Percentiles rank a stretch among this genome's conserved stretches.
Evolutionary conservation across 2,329 filamentous ascomycete species (phyloP).

Genomic region (Calycina marina): DNA sequence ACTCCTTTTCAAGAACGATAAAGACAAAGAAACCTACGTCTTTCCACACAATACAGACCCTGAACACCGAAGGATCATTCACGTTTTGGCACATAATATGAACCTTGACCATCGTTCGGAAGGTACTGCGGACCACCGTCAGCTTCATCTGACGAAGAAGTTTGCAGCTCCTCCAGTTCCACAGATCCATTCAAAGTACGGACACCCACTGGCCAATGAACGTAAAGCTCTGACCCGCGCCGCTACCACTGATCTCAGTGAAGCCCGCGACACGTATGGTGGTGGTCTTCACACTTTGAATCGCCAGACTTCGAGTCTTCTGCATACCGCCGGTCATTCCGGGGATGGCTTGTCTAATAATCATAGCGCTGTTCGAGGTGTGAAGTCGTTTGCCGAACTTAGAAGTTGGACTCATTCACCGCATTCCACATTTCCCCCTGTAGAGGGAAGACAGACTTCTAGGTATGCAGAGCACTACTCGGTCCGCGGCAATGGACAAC

Average conservation of each 20-base stretch:
- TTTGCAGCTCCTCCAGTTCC: background rate
- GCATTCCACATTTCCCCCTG: conserved; percentile 28
- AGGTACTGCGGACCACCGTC: conserved; percentile 72
- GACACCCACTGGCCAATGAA: conserved; percentile 55
- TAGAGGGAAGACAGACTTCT: conserved; percentile 33
- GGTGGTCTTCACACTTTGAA: conserved; percentile 58
- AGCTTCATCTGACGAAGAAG: conserved; percentile 71
- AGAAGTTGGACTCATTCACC: conserved; percentile 60
- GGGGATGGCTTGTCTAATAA: conserved; percentile 47
- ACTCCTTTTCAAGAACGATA: conserved; percentile 73
- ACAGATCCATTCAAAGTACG: background rate
- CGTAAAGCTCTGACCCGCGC: conserved; percentile 80
- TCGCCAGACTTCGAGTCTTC: conserved; percentile 65
- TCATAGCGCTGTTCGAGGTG: conserved; percentile 67
- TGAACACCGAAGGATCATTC: conserved; percentile 75
- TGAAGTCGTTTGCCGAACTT: conserved; percentile 92
- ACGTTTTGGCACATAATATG: conserved; percentile 92
- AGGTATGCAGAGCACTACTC: conserved; percentile 21
- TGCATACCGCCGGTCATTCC: conserved; percentile 75
- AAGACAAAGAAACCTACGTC: conserved; percentile 62
- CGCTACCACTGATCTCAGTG: conserved; percentile 93
- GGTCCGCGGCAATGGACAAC: no score
- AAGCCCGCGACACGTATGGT: conserved; percentile 52
- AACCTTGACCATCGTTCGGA: conserved; percentile 81
- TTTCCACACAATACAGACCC: conserved; percentile 73